A percentile compares a stretch with the other conserved stretches of the same genome.
These are phyloP conservation scores for Penicillium dipodomyicola DNA, from an alignment of 495 filamentous ascomycete genomes.

Conservation along the genomic window DNA sequence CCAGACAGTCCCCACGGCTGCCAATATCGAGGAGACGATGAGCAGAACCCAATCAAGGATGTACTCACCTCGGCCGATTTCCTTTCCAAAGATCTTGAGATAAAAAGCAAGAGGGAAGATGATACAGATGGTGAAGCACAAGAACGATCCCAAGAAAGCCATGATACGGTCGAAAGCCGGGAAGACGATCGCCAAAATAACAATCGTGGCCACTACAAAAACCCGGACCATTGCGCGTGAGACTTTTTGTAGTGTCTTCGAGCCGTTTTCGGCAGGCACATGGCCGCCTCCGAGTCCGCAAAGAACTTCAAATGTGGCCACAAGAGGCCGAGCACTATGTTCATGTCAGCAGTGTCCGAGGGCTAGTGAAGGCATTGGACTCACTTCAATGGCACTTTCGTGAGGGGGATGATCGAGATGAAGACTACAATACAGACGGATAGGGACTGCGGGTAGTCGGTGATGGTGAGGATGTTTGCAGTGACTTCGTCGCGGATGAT, in stretches of 20 bases:
- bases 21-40: conserved; percentile 63
- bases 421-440: conserved; percentile 77
- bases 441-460: conserved; percentile 71
- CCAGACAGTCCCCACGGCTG: conserved; percentile 76
- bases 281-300: conserved; percentile 58
- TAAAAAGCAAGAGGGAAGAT: conserved; percentile 88
- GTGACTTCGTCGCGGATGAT: conserved; percentile 83
- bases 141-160: conserved; percentile 85
- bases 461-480: conserved; percentile 72
- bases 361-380: conserved; percentile 18
- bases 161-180: conserved; percentile 92
- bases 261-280: conserved; percentile 46
- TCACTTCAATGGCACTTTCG: conserved; percentile 89
- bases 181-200: conserved; percentile 72
- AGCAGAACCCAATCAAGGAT: conserved; percentile 68
- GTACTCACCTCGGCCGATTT: conserved; percentile 65
- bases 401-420: conserved; percentile 89
- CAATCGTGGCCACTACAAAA: conserved; percentile 55
- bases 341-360: conserved; percentile 17
- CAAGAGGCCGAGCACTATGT: conserved; percentile 72
- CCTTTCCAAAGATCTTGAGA: conserved; percentile 83
- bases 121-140: conserved; percentile 93
- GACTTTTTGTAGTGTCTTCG: conserved; percentile 53
- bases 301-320: conserved; percentile 78
- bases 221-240: conserved; percentile 63